Conservation (phyloP, 78 protist genomes). For the Emiliania huxleyi region DNA sequence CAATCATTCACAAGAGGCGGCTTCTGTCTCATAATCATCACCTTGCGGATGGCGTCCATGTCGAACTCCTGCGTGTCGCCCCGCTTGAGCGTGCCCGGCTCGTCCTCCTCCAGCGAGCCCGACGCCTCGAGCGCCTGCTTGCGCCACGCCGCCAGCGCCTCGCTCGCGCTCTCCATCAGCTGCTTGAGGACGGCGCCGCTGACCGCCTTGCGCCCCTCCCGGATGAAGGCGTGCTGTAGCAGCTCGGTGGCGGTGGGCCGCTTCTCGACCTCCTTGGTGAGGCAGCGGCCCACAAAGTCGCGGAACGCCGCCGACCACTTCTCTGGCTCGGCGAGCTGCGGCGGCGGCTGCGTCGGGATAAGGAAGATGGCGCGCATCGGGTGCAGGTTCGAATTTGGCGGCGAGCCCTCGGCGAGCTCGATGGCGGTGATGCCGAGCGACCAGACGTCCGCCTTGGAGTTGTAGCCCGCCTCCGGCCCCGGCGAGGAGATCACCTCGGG, state of each 20-base stretch:
- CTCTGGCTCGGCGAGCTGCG: constrained; percentile 83
- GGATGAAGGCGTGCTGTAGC: neutral
- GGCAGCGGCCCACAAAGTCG: constrained; percentile 86
- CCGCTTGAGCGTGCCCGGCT: too few species aligned
- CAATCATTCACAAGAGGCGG: too few species aligned
- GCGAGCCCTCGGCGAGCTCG: constrained; percentile 93
- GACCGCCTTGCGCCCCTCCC: neutral
- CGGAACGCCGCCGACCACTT: constrained; percentile 65
- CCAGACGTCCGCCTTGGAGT: constrained; percentile 92
- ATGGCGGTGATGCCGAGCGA: constrained; percentile 97
- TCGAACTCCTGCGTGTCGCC: neutral
- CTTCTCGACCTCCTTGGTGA: constrained; percentile 78
- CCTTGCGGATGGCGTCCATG: neutral
- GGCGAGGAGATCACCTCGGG: constrained; percentile 74
- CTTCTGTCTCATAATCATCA: neutral
- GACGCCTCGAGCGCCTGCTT: neutral
- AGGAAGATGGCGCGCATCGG: constrained; percentile 92
- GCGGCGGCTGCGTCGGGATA: constrained; percentile 89
- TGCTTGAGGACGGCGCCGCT: neutral
- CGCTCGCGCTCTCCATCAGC: neutral
- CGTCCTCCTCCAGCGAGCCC: too few species aligned
- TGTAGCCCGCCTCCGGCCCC: constrained; percentile 22
- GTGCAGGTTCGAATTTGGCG: constrained; percentile 90
- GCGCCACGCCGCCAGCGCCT: neutral
- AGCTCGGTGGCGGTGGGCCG: neutral